Percentiles rank a stretch among this genome's conserved stretches.
Evolutionary conservation across 2,329 filamentous ascomycete species (phyloP).

Genomic region (Lachnellula cervina): DNA sequence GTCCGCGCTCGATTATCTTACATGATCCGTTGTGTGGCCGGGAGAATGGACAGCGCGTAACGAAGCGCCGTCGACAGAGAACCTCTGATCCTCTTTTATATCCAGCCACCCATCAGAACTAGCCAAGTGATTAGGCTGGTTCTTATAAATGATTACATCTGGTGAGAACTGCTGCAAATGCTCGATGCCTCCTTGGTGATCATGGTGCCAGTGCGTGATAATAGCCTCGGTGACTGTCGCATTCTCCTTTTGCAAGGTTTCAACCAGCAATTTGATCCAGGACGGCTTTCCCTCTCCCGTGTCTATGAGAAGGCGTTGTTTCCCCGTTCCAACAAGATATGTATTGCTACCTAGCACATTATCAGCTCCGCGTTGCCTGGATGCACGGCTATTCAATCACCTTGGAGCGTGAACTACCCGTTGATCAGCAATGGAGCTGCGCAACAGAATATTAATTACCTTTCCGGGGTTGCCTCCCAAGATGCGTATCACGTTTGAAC

Average conservation of each 20-base stretch:
- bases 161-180: slow-evolving; percentile 65
- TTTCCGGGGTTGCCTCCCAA: slow-evolving; percentile 89
- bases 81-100: slow-evolving; percentile 52
- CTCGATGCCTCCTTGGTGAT: slow-evolving; percentile 73
- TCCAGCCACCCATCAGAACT: slow-evolving; percentile 40
- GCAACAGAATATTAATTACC: slow-evolving; percentile 35
- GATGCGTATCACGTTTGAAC: slow-evolving; percentile 73
- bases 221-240: slow-evolving; percentile 65
- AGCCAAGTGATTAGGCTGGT: slow-evolving; percentile 42
- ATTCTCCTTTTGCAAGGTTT: slow-evolving; percentile 61
- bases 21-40: slow-evolving; percentile 76
- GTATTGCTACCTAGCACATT: slow-evolving; percentile 83
- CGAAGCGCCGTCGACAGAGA: slow-evolving; percentile 56
- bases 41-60: slow-evolving; percentile 62
- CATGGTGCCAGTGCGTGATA: slow-evolving; percentile 88
- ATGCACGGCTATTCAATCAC: slow-evolving; percentile 29
- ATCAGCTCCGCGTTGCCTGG: slow-evolving; percentile 34
- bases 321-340: slow-evolving; percentile 78
- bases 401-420: slow-evolving; percentile 56
- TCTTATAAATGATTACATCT: slow-evolving; percentile 60
- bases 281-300: slow-evolving; percentile 71
- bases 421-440: slow-evolving; percentile 8
- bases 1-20: too few relatives aligned
- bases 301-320: slow-evolving; percentile 74
- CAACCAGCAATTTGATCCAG: slow-evolving; percentile 65